A percentile compares a stretch with the other conserved stretches of the same genome.
Evolutionary conservation across 129 eudicot genomes (phyloP).

Genomic region (Erigeron canadensis): DNA sequence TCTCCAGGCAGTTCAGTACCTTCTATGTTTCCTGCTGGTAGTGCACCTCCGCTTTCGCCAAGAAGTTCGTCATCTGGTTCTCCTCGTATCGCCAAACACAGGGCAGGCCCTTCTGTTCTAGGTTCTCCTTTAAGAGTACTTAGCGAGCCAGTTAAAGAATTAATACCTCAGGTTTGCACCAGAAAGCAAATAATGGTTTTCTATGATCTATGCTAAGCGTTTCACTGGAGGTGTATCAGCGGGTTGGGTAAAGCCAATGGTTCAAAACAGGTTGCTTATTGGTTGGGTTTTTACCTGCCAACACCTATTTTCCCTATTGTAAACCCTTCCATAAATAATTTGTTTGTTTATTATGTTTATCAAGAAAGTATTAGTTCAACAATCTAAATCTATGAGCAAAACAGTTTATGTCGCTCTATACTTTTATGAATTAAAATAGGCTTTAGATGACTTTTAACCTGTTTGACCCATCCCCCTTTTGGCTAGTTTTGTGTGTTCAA

Average conservation of each 20-base stretch:
- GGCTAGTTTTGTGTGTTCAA: background rate
- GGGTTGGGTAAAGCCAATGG: background rate
- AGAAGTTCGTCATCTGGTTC: constrained; percentile 77
- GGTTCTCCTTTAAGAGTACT: constrained; percentile 72
- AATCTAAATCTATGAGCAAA: background rate
- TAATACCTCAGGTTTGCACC: constrained; percentile 61
- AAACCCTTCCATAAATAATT: background rate
- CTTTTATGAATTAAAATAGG: background rate
- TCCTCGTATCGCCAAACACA: constrained; percentile 71
- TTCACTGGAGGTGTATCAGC: background rate
- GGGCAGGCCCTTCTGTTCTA: constrained; percentile 71
- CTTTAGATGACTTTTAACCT: background rate
- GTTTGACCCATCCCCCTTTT: background rate
- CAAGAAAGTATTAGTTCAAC: background rate
- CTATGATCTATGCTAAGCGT: background rate
- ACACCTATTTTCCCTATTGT: background rate
- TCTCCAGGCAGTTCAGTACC: constrained; percentile 63
- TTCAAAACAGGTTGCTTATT: background rate
- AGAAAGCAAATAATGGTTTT: background rate
- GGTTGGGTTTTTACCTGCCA: background rate
- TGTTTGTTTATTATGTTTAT: background rate
- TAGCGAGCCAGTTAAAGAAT: constrained; percentile 72
- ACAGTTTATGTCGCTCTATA: background rate
- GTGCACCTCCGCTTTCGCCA: constrained; percentile 94
- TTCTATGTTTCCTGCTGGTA: constrained; percentile 89